phyloP scores from a whole-genome alignment of 2,329 filamentous ascomycete genomes.

The Myrmaecium sp. region DNA sequence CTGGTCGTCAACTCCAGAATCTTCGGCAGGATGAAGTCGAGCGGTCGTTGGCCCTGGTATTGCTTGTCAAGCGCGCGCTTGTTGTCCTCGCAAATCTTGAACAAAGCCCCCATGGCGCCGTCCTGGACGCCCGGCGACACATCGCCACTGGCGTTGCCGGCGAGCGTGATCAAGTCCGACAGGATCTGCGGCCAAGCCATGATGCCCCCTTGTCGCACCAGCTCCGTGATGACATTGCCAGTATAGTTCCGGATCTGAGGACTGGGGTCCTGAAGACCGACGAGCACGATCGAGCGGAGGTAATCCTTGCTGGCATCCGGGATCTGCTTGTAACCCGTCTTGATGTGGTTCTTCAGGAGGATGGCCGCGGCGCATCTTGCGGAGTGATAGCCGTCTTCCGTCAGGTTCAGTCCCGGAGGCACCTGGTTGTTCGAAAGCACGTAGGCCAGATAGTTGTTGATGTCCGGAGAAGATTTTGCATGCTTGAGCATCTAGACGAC shows the following conservation, averaged over 20 bases:
- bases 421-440: slow-evolving; percentile 58
- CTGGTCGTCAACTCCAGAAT: slow-evolving; percentile 74
- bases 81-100: slow-evolving; percentile 97
- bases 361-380: slow-evolving; percentile 78
- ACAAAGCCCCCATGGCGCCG: slow-evolving; percentile 79
- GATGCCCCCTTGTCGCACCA: slow-evolving; percentile 70
- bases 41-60: slow-evolving; percentile 72
- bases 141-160: slow-evolving; percentile 55
- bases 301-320: slow-evolving; percentile 56
- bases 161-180: slow-evolving; percentile 61
- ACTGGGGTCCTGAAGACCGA: slow-evolving; percentile 66
- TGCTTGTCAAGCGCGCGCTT: slow-evolving; percentile 71
- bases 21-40: slow-evolving; percentile 79
- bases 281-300: slow-evolving; percentile 61
- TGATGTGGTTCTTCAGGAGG: slow-evolving; percentile 91
- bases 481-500: slow-evolving; percentile 70
- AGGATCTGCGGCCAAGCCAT: slow-evolving; percentile 84
- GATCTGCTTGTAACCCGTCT: slow-evolving; percentile 56
- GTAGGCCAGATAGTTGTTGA: slow-evolving; percentile 93
- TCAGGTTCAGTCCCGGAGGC: slow-evolving; percentile 43
- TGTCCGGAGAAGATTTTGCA: slow-evolving; percentile 75
- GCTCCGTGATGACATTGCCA: slow-evolving; percentile 85
- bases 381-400: slow-evolving; percentile 47
- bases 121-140: slow-evolving; percentile 62
- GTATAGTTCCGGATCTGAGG: slow-evolving; percentile 73